Evolutionary conservation across 352 stramenopile genomes (phyloP).

Genomic region (Salisapilia sapeloensis): DNA sequence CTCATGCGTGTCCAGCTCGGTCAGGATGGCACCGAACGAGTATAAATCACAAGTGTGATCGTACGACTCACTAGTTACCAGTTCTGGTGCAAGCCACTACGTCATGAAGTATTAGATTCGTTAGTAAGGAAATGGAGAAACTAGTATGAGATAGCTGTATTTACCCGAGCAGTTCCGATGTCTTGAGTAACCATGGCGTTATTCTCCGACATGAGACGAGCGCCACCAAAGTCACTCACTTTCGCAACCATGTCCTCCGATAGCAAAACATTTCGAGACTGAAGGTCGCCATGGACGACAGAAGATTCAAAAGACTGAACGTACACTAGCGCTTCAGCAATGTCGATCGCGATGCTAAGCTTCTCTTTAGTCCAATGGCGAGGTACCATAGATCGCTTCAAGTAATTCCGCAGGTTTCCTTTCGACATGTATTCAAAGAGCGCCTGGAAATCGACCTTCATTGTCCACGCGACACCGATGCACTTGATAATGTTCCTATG

Average conservation of each 20-base stretch:
- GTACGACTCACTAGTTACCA: conserved; percentile 9
- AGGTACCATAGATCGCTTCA: conserved; percentile 68
- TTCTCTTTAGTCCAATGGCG: conserved; percentile 70
- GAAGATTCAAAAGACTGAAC: conserved; percentile 71
- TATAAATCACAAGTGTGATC: conserved; percentile 9
- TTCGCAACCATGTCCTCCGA: conserved; percentile 70
- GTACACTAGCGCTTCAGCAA: conserved; percentile 61
- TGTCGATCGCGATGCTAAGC: conserved; percentile 72
- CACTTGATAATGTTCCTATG: conserved; percentile 77
- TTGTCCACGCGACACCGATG: conserved; percentile 73
- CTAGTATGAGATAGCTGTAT: conserved; percentile 2
- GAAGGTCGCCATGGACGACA: conserved; percentile 75
- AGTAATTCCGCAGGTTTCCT: conserved; percentile 58
- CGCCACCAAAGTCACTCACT: conserved; percentile 67
- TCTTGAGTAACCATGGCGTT: conserved; percentile 11
- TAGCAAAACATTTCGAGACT: conserved; percentile 69
- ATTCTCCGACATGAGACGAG: conserved; percentile 11
- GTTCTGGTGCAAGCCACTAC: conserved; percentile 19
- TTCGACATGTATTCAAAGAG: conserved; percentile 81
- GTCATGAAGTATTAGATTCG: too few species aligned
- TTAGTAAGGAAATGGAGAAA: conserved; percentile 1
- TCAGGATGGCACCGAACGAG: conserved; percentile 14
- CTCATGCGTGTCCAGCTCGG: conserved; percentile 18
- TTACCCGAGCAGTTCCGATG: conserved; percentile 14
- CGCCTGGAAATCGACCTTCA: conserved; percentile 45